A percentile compares a stretch with the other conserved stretches of the same genome.
Evolutionary conservation across 2,329 filamentous ascomycete genomes (phyloP).

Genomic region (Fusarium dimerum): DNA sequence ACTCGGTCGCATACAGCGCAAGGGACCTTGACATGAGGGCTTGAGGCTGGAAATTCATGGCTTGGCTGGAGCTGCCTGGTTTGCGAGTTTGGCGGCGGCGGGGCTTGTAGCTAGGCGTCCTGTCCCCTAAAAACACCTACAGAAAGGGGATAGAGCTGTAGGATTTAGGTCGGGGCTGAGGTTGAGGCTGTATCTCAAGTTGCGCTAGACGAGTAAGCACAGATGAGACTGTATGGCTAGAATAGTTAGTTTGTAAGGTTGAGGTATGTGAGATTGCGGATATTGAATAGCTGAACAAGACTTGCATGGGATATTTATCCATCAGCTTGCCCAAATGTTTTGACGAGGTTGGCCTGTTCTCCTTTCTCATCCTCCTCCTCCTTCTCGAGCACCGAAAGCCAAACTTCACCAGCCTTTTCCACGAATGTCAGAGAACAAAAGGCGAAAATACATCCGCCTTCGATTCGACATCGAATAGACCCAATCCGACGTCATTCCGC

Average conservation of each 20-base stretch:
- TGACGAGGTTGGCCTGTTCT: background rate
- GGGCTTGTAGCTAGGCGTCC: constrained; percentile 18
- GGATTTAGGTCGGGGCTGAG: constrained; percentile 17
- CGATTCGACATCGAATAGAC: too few relatives aligned
- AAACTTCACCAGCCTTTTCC: background rate
- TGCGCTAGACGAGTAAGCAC: constrained; percentile 9
- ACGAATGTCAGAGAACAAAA: too few relatives aligned
- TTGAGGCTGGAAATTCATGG: constrained; percentile 11
- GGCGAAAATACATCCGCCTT: too few relatives aligned
- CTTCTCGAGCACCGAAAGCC: background rate
- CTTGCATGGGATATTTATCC: too few relatives aligned
- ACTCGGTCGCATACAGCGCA: background rate
- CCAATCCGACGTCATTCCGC: background rate
- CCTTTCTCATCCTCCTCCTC: background rate
- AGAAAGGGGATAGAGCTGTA: constrained; percentile 4
- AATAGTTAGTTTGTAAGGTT: background rate
- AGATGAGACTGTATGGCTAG: background rate
- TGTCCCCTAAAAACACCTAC: background rate
- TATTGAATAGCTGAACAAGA: too few relatives aligned
- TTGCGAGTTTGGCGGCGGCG: constrained; percentile 23
- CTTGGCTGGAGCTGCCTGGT: constrained; percentile 22
- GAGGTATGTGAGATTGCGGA: background rate
- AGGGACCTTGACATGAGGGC: background rate
- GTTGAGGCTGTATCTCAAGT: constrained; percentile 7
- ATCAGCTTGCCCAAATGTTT: background rate